Evolutionary conservation across 129 eudicot species (phyloP).

Genomic region (Rutidosis leptorrhynchoides): DNA sequence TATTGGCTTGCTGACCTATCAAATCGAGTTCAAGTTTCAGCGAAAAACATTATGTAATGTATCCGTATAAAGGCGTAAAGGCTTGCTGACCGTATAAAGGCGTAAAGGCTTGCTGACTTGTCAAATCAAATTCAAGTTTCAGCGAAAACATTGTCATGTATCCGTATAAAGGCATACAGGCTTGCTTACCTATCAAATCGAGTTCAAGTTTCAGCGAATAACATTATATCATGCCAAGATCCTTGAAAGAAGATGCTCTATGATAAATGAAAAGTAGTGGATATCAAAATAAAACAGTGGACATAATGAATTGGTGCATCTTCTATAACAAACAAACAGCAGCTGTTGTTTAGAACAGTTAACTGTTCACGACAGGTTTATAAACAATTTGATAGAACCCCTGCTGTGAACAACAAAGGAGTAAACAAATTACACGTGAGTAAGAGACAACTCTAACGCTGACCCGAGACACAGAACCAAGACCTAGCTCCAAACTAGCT

Average conservation of each 20-base stretch:
- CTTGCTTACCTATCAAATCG: not conserved
- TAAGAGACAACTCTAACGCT: constrained; percentile 23
- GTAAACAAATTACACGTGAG: constrained; percentile 37
- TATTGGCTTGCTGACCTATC: too few relatives aligned
- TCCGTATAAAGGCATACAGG: not conserved
- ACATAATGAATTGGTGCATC: constrained; percentile 9
- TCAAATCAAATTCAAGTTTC: too few relatives aligned
- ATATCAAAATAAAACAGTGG: not conserved
- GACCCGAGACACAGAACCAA: constrained; percentile 19
- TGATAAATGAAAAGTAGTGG: not conserved
- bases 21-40: too few relatives aligned
- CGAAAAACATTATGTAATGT: too few relatives aligned
- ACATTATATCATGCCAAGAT: not conserved
- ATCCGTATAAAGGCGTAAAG: too few relatives aligned
- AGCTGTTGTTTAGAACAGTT: constrained; percentile 17
- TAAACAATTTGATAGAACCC: constrained; percentile 31
- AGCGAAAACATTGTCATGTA: not conserved
- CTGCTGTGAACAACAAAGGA: constrained; percentile 10
- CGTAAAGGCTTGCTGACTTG: too few relatives aligned
- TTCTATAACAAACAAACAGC: constrained; percentile 29
- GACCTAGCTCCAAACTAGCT: constrained; percentile 22
- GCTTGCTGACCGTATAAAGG: too few relatives aligned
- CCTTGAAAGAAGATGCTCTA: not conserved
- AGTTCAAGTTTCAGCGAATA: not conserved
- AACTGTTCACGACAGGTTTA: constrained; percentile 25